Base-by-base conservation (phyloP, 331 rosid species). In the Acacia concinna region DNA sequence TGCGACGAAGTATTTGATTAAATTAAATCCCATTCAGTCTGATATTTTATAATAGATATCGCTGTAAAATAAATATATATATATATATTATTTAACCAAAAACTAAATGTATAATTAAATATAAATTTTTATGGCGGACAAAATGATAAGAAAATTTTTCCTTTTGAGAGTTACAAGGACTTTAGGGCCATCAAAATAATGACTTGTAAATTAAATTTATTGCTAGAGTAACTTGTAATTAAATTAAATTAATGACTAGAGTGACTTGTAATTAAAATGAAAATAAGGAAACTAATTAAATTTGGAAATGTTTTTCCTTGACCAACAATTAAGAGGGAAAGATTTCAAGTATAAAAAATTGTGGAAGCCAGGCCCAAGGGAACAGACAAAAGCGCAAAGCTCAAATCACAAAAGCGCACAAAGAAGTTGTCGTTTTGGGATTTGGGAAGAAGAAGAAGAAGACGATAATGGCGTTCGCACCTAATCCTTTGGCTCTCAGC, bases 401-500 rank as follows among this genome's bases (percentile, higher is more conserved):
- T 14, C 6, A 64, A 4, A 15, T 17, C 4, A 64, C 27, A 64
- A 40, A 68, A 40, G 10, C 72, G 34, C 70, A 27, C 27, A n/a
- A 6, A 13, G 34, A 68, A 68, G 54, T 13, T 77, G 81, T 71
- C 69, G 63, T 70, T 43, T 59, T 25, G 70, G 37, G 66, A 63
- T 38, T 20, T 4, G 41, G 38, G 6, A 47, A 14, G 34, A 25
- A 23, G 65, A 6, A 9, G 31, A 12, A 4, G 63, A 25, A 25
- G 65, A 57, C 12, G 30, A 88, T 82, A 90, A 92, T 95, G 98
- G 93, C 79, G 56, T 92, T 95, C 88, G 83, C 96, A 38, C 68
- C 97, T 13, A 95, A 95, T 74, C 98, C 98, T 21, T 78, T 95
- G 10, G 88, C 99, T 62, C 99, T 95, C 63, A 95, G 99, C 87